Percentiles rank a stretch among this genome's conserved stretches.
These are phyloP conservation scores for Monosporozyma unispora DNA, from an alignment of 805 yeast genomes.

Conservation along the genomic window DNA sequence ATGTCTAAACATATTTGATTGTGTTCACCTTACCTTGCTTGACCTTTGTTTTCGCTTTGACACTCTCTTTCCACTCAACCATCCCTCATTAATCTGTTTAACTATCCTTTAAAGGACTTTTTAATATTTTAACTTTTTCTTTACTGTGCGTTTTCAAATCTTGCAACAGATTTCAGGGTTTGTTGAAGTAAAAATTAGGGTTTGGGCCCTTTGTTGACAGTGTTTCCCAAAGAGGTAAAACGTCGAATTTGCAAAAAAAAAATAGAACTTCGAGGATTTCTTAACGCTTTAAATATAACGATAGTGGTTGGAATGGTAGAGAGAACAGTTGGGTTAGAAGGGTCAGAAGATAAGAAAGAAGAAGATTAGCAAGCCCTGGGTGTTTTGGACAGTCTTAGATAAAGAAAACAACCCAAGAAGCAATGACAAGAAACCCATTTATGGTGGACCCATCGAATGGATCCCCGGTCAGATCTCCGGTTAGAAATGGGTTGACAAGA, in stretches of 20 bases:
- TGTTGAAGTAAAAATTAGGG: neutral
- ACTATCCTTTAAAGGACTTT: too few relatives aligned
- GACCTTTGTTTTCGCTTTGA: too few relatives aligned
- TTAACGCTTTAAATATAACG: neutral
- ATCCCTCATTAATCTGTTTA: too few relatives aligned
- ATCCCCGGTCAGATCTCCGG: slow-evolving; percentile 23
- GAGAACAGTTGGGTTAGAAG: too few relatives aligned
- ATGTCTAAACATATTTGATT: neutral
- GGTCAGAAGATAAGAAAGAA: too few relatives aligned
- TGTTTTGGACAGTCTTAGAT: neutral
- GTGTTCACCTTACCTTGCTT: neutral
- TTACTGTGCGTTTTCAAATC: too few relatives aligned
- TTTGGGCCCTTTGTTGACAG: neutral
- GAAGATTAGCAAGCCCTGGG: neutral
- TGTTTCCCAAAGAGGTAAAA: neutral
- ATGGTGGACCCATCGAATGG: slow-evolving; percentile 26
- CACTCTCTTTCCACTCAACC: too few relatives aligned
- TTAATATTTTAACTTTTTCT: too few relatives aligned
- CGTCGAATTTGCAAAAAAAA: neutral
- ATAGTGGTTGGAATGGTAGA: neutral
- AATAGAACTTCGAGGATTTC: neutral
- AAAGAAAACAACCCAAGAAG: neutral
- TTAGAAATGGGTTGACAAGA: slow-evolving; percentile 21
- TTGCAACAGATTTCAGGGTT: neutral
- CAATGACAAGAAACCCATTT: slow-evolving; percentile 29